Evolutionary conservation across 2,329 filamentous ascomycete species (phyloP).

Genomic region (Fusarium denticulatum): DNA sequence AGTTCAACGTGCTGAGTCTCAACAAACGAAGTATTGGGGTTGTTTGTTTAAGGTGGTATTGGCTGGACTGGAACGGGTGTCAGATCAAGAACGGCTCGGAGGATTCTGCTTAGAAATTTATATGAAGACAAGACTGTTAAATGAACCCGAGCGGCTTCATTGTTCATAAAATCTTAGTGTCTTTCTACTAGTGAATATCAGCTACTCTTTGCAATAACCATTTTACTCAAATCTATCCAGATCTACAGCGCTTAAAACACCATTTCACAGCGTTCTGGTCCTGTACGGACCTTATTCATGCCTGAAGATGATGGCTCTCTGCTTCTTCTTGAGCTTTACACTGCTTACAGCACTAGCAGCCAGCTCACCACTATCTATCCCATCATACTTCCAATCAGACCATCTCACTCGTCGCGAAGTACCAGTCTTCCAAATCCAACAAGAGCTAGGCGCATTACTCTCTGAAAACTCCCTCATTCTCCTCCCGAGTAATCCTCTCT

Average conservation of each 20-base stretch:
- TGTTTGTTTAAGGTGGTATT: background rate
- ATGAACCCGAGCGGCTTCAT: rapidly evolving
- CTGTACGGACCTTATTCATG: background rate
- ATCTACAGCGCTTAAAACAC: rapidly evolving
- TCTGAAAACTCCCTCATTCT: background rate
- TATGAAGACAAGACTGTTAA: background rate
- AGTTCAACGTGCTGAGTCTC: background rate
- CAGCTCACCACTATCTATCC: background rate
- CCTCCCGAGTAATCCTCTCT: background rate
- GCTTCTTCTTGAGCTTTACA: background rate
- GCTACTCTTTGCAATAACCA: rapidly evolving
- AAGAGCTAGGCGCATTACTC: background rate
- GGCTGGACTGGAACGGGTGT: too few relatives aligned
- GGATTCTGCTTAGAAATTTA: background rate
- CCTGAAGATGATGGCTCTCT: rapidly evolving
- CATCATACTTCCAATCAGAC: background rate
- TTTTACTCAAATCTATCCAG: rapidly evolving
- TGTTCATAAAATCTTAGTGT: rapidly evolving
- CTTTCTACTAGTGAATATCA: rapidly evolving
- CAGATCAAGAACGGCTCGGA: background rate
- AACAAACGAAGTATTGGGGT: background rate
- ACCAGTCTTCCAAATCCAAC: background rate
- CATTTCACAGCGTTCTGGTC: rapidly evolving
- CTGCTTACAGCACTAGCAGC: rapidly evolving
- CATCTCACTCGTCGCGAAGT: background rate